Base-by-base conservation (phyloP, 441 rosid genomes). In the Eruca vesicaria region DNA sequence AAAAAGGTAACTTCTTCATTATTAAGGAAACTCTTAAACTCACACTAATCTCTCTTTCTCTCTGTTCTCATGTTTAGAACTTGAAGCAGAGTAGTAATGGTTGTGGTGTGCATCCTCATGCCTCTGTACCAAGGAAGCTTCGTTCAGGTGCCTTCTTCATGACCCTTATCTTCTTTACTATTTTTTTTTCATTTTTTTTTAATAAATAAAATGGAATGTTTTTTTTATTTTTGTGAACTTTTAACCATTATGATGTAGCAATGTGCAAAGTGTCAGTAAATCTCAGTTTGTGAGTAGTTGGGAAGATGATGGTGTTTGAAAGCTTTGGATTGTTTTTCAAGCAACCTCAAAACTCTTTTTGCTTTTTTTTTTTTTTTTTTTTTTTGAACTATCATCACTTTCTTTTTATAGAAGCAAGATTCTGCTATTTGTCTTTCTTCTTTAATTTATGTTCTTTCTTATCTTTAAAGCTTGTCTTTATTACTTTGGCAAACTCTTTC, bases 61-160 rank as follows among this genome's bases (percentile, higher is more conserved):
- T 19, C 11, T 32, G 6, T 50, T 18, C 35, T 62, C 36, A 11
- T 48, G 2, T 60, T 81, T 82, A 87, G 93, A 74, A 77, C 70
- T 72, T 81, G 63, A 78, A 85, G 66, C 90, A 82, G 71, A 81
- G 69, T 74, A 82, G 69, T 74, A 82, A 82, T 75, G 89, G 86
- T n/a, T 63, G 93, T 84, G 72, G 86, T 50, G 86, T 50, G 56
- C 56, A 50, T 50, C 56, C 78, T 83, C 94, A 88, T 82, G 89
- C 96, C 79, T 84, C 94, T 77, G 88, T 94, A 76, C 98, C 98
- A 20, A 85, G 98, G 72, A 94, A 89, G 90, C 86, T 92, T 76
- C 97, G 98, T 67, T 92, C 98, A 84, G 97, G 98, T 94, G 80
- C 74, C 84, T 77, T 50, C 56, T 50, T 50, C 56, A 50, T 50